Evolutionary conservation across 2,329 filamentous ascomycete genomes (phyloP).

Genomic region (Elsinoe arachidis): DNA sequence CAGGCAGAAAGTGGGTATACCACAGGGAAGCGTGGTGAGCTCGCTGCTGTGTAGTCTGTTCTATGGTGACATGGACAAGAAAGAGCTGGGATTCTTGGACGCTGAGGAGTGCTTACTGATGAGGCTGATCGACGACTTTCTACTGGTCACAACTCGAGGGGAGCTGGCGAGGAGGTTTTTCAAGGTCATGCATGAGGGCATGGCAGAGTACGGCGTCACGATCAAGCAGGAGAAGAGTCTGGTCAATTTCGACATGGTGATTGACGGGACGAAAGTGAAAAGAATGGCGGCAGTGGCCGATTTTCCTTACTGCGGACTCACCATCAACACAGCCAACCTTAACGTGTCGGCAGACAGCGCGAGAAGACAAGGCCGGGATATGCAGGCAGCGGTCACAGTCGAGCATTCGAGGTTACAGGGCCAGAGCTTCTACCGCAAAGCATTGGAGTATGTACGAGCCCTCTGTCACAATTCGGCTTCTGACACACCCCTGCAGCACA

Average conservation of each 20-base stretch:
- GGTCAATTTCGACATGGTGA: constrained; percentile 65
- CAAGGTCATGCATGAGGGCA: constrained; percentile 66
- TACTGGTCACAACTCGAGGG: constrained; percentile 68
- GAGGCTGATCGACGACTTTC: constrained; percentile 84
- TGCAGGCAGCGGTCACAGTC: constrained; percentile 69
- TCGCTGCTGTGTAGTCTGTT: constrained; percentile 89
- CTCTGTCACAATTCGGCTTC: not conserved
- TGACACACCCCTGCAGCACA: constrained; percentile 31
- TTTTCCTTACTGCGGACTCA: constrained; percentile 87
- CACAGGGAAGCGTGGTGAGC: constrained; percentile 84
- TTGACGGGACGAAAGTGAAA: constrained; percentile 47
- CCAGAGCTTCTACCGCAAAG: constrained; percentile 69
- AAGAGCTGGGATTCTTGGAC: constrained; percentile 55
- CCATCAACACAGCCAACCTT: constrained; percentile 66
- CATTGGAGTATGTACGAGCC: constrained; percentile 50
- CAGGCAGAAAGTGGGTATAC: constrained; percentile 79
- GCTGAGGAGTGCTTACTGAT: constrained; percentile 58
- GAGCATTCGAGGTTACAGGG: constrained; percentile 66
- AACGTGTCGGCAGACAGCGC: constrained; percentile 63
- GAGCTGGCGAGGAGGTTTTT: constrained; percentile 64
- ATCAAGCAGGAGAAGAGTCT: constrained; percentile 74
- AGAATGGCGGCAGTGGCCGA: constrained; percentile 32
- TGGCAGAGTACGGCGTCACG: constrained; percentile 69
- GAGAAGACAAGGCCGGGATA: constrained; percentile 38
- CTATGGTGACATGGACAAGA: constrained; percentile 75